Conservation (phyloP, 805 yeast genomes). For the Yarrowia porcina region DNA sequence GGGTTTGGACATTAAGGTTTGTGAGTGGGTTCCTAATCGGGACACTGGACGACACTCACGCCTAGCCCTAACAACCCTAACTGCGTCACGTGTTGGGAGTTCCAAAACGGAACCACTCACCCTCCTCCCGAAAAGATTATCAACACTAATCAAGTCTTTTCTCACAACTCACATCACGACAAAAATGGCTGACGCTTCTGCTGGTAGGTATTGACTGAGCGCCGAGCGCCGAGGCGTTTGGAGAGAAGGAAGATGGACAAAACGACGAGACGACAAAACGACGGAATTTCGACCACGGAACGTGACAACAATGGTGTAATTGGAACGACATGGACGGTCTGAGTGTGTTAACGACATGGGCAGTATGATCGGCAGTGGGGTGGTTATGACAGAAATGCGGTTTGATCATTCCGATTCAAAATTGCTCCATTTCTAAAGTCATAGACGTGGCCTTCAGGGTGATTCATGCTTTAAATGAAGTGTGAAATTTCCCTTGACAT, state of each 20-base stretch:
- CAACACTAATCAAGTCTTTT: slow-evolving; percentile 8
- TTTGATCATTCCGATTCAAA: too few relatives aligned
- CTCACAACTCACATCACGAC: slow-evolving; percentile 7
- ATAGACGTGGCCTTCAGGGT: too few relatives aligned
- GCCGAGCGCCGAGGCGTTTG: too few relatives aligned
- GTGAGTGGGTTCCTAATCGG: not conserved
- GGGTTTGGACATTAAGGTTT: not conserved
- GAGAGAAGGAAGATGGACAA: not conserved
- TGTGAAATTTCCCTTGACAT: too few relatives aligned
- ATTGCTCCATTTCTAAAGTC: too few relatives aligned
- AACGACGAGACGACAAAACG: not conserved
- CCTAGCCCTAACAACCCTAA: slow-evolving; percentile 15
- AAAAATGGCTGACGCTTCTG: slow-evolving; percentile 26
- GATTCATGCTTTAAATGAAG: too few relatives aligned
- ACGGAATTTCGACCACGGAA: too few relatives aligned
- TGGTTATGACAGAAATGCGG: too few relatives aligned
- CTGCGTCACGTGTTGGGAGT: slow-evolving; percentile 23
- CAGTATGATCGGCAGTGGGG: not conserved
- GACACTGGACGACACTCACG: not conserved
- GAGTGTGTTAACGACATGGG: too few relatives aligned
- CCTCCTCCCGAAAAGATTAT: slow-evolving; percentile 10
- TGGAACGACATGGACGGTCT: too few relatives aligned
- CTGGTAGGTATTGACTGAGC: slow-evolving; percentile 14
- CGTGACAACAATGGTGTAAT: too few relatives aligned
- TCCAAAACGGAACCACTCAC: slow-evolving; percentile 23